These are phyloP conservation scores for Tetraselmis chui DNA, from an alignment of 139 green algal genomes.

Conservation along the genomic window DNA sequence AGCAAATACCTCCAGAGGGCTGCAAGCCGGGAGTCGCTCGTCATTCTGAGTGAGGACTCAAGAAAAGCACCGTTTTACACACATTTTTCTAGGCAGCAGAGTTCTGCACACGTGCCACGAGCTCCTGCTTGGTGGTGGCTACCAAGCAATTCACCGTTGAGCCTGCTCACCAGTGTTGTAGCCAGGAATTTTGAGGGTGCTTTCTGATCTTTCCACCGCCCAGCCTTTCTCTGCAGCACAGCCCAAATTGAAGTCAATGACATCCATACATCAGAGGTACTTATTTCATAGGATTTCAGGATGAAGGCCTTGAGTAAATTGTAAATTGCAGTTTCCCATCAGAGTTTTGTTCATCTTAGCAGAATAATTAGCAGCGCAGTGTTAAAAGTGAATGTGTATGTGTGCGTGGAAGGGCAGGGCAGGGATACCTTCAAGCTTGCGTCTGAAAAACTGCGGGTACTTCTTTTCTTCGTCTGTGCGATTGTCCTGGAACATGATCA, in stretches of 20 bases:
- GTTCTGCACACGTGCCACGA: too few species aligned
- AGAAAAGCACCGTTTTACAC: too few species aligned
- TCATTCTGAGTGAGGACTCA: too few species aligned
- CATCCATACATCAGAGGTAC: background rate
- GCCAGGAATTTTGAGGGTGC: constrained; percentile 42
- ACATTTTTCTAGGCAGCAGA: too few species aligned
- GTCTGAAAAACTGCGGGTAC: constrained; percentile 58
- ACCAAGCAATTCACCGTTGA: too few species aligned
- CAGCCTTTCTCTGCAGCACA: constrained; percentile 29
- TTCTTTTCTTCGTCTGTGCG: constrained; percentile 50
- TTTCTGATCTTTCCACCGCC: constrained; percentile 15
- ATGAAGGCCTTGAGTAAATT: constrained; percentile 1
- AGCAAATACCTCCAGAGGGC: too few species aligned
- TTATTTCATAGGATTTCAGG: background rate
- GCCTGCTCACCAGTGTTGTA: constrained; percentile 19
- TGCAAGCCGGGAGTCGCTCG: too few species aligned
- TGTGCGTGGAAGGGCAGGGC: too few species aligned
- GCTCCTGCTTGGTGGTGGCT: too few species aligned
- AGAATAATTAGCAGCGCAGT: too few species aligned
- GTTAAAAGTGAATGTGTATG: too few species aligned
- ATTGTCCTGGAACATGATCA: constrained; percentile 38
- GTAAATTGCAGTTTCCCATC: background rate
- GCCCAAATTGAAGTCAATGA: background rate
- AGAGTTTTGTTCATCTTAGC: constrained; percentile 18
- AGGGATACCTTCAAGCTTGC: constrained; percentile 21